phyloP scores from a whole-genome alignment of 306 rosid species.

The Rosa chinensis region DNA sequence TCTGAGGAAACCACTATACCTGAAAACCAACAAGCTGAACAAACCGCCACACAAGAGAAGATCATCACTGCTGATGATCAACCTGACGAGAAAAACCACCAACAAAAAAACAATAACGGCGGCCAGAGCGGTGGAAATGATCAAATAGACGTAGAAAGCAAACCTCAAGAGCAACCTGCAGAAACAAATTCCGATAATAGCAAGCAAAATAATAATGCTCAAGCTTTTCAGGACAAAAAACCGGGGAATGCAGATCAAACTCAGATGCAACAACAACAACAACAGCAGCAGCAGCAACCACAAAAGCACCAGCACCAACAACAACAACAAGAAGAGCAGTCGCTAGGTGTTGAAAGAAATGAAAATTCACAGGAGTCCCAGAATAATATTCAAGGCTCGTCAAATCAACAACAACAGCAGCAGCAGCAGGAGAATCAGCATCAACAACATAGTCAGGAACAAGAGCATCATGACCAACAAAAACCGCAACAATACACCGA shows the following conservation, averaged over 20 bases:
- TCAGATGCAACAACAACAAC: not conserved
- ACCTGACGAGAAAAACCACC: not conserved
- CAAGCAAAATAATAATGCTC: not conserved
- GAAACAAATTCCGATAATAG: not conserved
- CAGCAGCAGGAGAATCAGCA: not conserved
- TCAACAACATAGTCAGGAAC: not conserved
- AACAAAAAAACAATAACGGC: not conserved
- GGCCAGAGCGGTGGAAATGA: not conserved
- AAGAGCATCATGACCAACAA: not conserved
- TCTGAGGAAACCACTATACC: constrained; percentile 50
- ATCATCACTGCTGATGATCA: constrained; percentile 3
- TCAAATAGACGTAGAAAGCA: not conserved
- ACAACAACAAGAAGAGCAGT: not conserved
- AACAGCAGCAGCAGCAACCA: not conserved
- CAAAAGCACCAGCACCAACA: not conserved
- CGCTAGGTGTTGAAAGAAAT: not conserved
- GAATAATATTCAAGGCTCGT: not conserved
- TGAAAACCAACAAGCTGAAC: constrained; percentile 30
- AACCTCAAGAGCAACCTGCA: not conserved
- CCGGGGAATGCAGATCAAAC: constrained; percentile 18
- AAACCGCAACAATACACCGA: not conserved
- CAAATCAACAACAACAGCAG: not conserved
- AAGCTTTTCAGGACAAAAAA: not conserved
- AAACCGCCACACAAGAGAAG: not conserved
- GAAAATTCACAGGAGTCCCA: not conserved